phyloP scores from a whole-genome alignment of 176 grass and related monocot genomes.

The Carex kokanica region DNA sequence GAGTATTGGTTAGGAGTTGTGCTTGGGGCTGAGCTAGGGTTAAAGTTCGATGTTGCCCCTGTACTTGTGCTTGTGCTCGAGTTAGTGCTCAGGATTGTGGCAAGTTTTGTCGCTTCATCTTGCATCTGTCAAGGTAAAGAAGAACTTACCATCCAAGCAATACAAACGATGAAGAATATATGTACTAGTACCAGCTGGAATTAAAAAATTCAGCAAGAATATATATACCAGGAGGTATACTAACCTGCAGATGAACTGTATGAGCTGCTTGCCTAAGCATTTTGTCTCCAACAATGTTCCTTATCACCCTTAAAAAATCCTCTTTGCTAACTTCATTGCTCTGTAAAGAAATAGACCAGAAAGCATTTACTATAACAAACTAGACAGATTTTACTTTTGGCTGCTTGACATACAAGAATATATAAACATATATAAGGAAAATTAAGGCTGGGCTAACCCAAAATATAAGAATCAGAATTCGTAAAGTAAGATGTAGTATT shows the following conservation, averaged over 20 bases:
- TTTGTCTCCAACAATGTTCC: conserved; percentile 95
- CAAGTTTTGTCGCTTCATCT: conserved; percentile 33
- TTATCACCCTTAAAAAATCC: conserved; percentile 81
- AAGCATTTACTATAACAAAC: background rate
- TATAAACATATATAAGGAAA: conserved; percentile 20
- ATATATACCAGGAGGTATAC: conserved; percentile 19
- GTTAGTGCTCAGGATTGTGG: background rate
- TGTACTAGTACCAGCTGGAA: background rate
- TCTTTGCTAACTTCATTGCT: conserved; percentile 96
- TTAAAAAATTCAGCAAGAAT: background rate
- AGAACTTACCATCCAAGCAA: conserved; percentile 20
- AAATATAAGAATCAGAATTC: conserved; percentile 3
- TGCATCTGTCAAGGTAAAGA: conserved; percentile 38
- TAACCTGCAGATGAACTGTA: conserved; percentile 81
- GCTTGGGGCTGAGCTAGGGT: conserved; percentile 16
- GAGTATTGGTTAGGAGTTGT: conserved; percentile 57
- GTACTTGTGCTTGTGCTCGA: conserved; percentile 13
- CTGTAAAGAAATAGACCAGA: conserved; percentile 40
- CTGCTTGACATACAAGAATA: conserved; percentile 17
- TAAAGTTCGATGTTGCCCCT: background rate
- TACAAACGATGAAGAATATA: background rate
- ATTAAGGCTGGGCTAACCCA: background rate
- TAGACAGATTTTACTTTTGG: background rate
- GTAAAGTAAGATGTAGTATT: background rate
- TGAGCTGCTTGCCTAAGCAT: conserved; percentile 87